Percentiles rank a stretch among this genome's conserved stretches.
These are phyloP conservation scores for Sporopachydermia lactativora DNA, from an alignment of 805 yeast genomes.

Conservation along the genomic window DNA sequence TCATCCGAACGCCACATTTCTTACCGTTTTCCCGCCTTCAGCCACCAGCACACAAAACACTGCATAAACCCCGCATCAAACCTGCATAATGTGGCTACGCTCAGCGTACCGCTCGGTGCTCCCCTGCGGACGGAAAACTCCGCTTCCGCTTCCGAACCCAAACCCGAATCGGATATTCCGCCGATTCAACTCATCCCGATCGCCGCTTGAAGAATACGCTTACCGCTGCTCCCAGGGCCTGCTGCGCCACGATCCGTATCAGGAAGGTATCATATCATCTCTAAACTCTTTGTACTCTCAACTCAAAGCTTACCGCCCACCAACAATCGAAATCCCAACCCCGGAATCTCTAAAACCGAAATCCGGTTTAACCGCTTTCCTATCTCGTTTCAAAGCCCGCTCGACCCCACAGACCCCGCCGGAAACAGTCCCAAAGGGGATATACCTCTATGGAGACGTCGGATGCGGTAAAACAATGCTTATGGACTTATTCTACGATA, in stretches of 20 bases:
- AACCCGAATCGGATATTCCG: not conserved
- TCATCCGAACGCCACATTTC: too few relatives aligned
- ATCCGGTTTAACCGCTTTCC: constrained; percentile 25
- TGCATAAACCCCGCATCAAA: too few relatives aligned
- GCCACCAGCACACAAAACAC: too few relatives aligned
- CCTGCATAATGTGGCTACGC: too few relatives aligned
- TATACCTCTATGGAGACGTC: constrained; percentile 91
- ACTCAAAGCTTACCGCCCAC: constrained; percentile 46
- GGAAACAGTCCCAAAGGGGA: constrained; percentile 51
- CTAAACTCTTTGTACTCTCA: constrained; percentile 45
- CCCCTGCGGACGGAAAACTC: not conserved
- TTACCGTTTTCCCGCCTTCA: too few relatives aligned
- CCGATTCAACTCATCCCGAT: not conserved
- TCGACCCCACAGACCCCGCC: constrained; percentile 4
- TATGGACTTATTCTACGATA: constrained; percentile 86
- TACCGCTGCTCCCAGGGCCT: constrained; percentile 21
- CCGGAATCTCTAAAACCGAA: constrained; percentile 37
- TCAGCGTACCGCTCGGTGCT: not conserved
- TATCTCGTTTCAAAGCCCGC: constrained; percentile 9
- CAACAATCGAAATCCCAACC: constrained; percentile 38
- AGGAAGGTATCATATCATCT: constrained; percentile 53
- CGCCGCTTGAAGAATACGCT: not conserved
- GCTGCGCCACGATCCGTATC: constrained; percentile 64
- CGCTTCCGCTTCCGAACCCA: not conserved
- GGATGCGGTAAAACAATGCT: constrained; percentile 98